Conservation (phyloP, 345 rosid genomes). For the Garcia nutans region DNA sequence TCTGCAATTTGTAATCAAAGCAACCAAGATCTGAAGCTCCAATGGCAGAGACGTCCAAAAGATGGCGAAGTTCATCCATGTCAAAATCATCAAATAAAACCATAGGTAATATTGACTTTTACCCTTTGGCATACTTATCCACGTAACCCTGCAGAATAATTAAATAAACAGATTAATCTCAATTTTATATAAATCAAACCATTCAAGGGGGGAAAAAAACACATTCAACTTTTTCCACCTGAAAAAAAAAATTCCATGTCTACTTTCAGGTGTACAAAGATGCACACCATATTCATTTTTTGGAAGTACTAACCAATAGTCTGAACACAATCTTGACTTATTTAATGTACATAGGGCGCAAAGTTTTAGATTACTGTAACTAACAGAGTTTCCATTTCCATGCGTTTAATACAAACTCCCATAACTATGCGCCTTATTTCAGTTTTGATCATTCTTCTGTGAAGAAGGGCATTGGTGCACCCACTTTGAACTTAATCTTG, state of each 20-base stretch:
- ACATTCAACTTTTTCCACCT: too few relatives aligned
- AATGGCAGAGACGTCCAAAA: not conserved
- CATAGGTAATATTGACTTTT: slow-evolving; percentile 20
- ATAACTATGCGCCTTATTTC: not conserved
- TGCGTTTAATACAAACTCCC: not conserved
- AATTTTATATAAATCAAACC: not conserved
- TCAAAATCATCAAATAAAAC: slow-evolving; percentile 10
- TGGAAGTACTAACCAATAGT: not conserved
- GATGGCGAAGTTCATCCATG: not conserved
- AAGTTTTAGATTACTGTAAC: not conserved
- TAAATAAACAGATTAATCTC: not conserved
- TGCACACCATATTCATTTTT: not conserved
- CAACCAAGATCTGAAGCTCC: slow-evolving; percentile 10
- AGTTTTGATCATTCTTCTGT: not conserved
- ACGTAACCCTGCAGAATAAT: slow-evolving; percentile 67
- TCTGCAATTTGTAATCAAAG: slow-evolving; percentile 3
- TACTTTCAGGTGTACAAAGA: not conserved
- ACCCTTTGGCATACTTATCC: slow-evolving; percentile 75
- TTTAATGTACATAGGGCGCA: not conserved
- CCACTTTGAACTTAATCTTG: not conserved
- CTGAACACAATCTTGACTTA: not conserved
- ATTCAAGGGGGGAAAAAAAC: not conserved
- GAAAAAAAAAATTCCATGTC: not conserved
- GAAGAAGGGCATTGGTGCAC: not conserved
- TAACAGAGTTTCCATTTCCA: not conserved